phyloP scores from a whole-genome alignment of 164 flowering plant genomes.

The Berberis thunbergii region DNA sequence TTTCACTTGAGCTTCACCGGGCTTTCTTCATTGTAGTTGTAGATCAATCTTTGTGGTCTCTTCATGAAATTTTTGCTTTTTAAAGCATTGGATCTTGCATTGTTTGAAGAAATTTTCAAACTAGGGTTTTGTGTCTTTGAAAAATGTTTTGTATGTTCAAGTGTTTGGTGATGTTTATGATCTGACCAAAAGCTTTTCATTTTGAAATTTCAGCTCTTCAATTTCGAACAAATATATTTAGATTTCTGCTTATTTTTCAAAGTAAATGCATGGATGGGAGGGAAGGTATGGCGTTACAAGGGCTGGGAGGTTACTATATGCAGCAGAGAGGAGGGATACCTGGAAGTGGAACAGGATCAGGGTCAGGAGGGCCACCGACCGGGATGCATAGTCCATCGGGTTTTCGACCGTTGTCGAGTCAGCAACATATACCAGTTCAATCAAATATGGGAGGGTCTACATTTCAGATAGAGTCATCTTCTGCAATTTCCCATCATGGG shows the following conservation, averaged over 20 bases:
- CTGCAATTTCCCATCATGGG: slow-evolving; percentile 37
- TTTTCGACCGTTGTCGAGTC: slow-evolving; percentile 31
- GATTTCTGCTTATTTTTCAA: slow-evolving; percentile 7
- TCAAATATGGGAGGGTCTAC: slow-evolving; percentile 42
- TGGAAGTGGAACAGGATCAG: slow-evolving; percentile 18
- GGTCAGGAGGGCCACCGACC: slow-evolving; percentile 28
- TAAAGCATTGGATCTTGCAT: no score
- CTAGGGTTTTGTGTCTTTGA: no score
- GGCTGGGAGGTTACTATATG: slow-evolving; percentile 53
- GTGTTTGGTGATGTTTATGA: no score
- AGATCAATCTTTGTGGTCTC: no score
- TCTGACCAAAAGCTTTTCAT: neutral
- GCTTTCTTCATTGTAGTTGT: no score
- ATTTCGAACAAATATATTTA: no score
- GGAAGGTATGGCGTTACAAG: slow-evolving; percentile 65
- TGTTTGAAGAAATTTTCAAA: no score
- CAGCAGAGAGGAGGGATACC: slow-evolving; percentile 40
- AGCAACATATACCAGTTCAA: slow-evolving; percentile 29
- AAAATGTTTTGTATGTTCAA: no score
- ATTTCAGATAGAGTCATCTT: slow-evolving; percentile 38
- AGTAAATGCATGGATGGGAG: slow-evolving; percentile 94
- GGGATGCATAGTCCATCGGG: slow-evolving; percentile 41
- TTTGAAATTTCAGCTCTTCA: neutral
- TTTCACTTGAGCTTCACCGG: neutral
- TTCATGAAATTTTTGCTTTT: no score